These are phyloP conservation scores for Solanum sejunctum DNA, from an alignment of 257 asterid genomes.

Conservation along the genomic window DNA sequence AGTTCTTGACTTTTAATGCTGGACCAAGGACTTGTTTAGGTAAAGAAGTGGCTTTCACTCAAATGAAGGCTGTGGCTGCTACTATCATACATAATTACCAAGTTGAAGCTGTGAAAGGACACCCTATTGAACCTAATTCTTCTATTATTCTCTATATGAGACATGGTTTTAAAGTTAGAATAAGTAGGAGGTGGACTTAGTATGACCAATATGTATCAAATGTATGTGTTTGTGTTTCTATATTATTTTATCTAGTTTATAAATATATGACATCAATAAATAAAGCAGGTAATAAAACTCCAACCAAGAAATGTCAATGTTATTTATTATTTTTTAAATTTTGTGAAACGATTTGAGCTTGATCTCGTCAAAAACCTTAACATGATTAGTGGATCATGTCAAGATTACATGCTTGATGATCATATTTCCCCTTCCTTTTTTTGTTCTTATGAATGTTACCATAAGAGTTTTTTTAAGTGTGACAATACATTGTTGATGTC, in stretches of 20 bases:
- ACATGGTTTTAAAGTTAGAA: constrained; percentile 46
- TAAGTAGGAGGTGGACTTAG: constrained; percentile 32
- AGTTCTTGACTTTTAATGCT: constrained; percentile 37
- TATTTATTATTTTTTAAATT: not conserved
- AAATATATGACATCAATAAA: not conserved
- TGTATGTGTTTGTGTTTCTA: not conserved
- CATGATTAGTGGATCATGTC: no score
- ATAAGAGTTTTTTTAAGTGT: no score
- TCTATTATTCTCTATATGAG: constrained; percentile 62
- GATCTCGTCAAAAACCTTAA: not conserved
- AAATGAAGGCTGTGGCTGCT: constrained; percentile 52
- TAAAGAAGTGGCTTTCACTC: constrained; percentile 56
- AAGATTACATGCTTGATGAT: no score
- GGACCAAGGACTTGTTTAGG: constrained; percentile 50
- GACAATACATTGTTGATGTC: no score
- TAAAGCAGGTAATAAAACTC: not conserved
- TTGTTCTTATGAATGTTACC: no score
- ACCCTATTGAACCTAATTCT: constrained; percentile 31
- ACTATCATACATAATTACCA: constrained; percentile 40
- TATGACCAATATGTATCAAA: not conserved
- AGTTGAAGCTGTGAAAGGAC: constrained; percentile 38
- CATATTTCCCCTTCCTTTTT: no score
- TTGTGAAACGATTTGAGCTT: not conserved
- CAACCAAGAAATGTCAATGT: not conserved
- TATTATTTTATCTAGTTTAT: not conserved